Base-by-base conservation (phyloP, 2,329 filamentous ascomycete genomes). In the Neoscytalidium dimidiatum region DNA sequence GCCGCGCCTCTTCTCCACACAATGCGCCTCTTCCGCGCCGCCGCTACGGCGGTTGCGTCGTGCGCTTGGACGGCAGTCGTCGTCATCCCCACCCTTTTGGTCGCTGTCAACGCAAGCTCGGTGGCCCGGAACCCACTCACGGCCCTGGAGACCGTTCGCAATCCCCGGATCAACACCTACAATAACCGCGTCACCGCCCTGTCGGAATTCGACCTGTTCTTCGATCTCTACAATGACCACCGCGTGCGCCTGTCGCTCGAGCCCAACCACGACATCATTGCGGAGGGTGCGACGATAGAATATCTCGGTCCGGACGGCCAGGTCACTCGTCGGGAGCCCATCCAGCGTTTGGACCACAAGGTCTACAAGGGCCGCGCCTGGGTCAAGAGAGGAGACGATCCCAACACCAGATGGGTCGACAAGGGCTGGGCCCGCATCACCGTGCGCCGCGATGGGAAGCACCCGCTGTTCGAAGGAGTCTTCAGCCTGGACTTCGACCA, bases 191-290 rank as follows among this genome's bases (percentile, higher is more conserved):
- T 97, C 52, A 89, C 95, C 74, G 89, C 93, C 56, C 82, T 91
- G 64, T 94, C 93, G 14, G 82, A 87, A 23, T 99, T 99, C 77
- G 92, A 97, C 72, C 81, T 99, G 67, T 89, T 87, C 31, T 97
- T 99, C 76, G 83, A 87, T 65, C 81, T 97, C 38, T 81, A 86
- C 66, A 83, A 85, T 62, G 81, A 85, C 66, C 41, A 35, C 14
- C 86, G 88, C 69, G 83, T 98, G 72, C 92, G 92, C 69, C 85
- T 99, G 61, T 85, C 86, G 64, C 85, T 99, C 56, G 89, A 95
- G 75, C 95, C 95, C 3, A 98, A 98, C 75, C 88, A 96, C 80
- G 92, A 98, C 78, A 88, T 98, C 66, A 83, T 99, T 51, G 86
- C 90, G 63, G 85, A 92, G 17, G 88, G 90, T 71, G 90, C 94